phyloP scores from a whole-genome alignment of 176 grass and related monocot species.

The Calamus simplicifolius region DNA sequence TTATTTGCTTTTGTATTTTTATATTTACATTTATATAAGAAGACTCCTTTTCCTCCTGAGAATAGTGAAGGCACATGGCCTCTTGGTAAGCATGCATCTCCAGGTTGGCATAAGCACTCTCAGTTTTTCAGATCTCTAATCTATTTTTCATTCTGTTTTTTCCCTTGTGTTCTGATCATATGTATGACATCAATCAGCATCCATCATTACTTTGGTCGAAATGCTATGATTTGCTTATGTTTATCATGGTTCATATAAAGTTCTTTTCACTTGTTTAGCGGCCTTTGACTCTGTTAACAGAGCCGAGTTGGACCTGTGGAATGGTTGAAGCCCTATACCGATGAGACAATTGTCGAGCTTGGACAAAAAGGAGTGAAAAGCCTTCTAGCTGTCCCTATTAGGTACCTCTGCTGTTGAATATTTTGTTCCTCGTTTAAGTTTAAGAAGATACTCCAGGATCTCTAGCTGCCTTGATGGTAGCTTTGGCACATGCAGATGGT shows the following conservation, averaged over 20 bases:
- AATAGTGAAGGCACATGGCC: no score
- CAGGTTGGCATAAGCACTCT: no score
- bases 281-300: constrained; percentile 34
- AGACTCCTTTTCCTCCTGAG: no score
- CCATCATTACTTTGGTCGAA: not conserved
- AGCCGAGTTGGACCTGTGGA: constrained; percentile 96
- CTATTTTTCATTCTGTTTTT: not conserved
- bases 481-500: not conserved
- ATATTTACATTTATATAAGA: no score
- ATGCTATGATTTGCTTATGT: not conserved
- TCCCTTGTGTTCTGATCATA: no score
- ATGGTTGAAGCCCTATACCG: constrained; percentile 96
- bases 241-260: no score
- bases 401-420: constrained; percentile 34
- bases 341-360: constrained; percentile 96
- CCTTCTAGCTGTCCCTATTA: constrained; percentile 92
- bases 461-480: no score
- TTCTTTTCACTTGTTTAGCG: no score
- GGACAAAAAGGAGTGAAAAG: constrained; percentile 72
- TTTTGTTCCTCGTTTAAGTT: constrained; percentile 3
- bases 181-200: no score
- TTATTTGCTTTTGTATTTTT: no score
- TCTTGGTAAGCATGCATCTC: no score
- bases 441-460: not conserved
- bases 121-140: no score